A percentile compares a stretch with the other conserved stretches of the same genome.
These are phyloP conservation scores for Candida maesae DNA, from an alignment of 805 yeast species.

Conservation along the genomic window DNA sequence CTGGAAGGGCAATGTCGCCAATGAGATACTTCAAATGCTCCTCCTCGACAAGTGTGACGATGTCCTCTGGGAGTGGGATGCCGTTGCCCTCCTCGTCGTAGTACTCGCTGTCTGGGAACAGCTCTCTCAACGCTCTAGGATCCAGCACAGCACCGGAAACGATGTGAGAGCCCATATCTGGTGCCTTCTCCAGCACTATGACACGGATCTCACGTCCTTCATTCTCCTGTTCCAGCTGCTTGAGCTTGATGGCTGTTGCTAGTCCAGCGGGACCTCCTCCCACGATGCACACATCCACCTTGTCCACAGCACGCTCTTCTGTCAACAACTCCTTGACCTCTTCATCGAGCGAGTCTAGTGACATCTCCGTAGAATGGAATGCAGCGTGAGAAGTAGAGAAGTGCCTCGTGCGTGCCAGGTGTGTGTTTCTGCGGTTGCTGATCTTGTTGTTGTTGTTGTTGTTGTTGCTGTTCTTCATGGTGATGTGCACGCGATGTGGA, in stretches of 20 bases:
- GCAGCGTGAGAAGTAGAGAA: conserved; percentile 5
- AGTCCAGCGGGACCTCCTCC: conserved; percentile 99
- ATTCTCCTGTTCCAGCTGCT: conserved; percentile 71
- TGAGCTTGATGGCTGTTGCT: conserved; percentile 86
- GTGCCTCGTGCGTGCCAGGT: no score
- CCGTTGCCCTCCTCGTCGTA: conserved; percentile 49
- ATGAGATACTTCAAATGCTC: conserved; percentile 74
- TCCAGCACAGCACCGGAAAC: conserved; percentile 94
- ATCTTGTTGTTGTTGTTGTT: no score
- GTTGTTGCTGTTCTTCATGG: no score
- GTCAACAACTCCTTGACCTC: conserved; percentile 46
- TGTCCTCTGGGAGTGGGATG: conserved; percentile 73
- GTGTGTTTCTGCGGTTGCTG: no score
- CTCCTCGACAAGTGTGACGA: conserved; percentile 67
- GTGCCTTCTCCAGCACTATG: conserved; percentile 86
- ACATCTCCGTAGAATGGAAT: conserved; percentile 23
- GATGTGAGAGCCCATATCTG: conserved; percentile 89
- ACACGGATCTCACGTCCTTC: conserved; percentile 71
- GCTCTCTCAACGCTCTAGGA: conserved; percentile 81
- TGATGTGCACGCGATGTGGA: neutral
- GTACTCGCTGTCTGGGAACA: conserved; percentile 66
- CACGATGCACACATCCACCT: conserved; percentile 90
- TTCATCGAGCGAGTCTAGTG: conserved; percentile 29
- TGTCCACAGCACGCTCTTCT: conserved; percentile 75
- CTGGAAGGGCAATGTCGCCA: conserved; percentile 54